phyloP scores from a whole-genome alignment of 2,329 filamentous ascomycete species.

The Aspergillus novoparasiticus region DNA sequence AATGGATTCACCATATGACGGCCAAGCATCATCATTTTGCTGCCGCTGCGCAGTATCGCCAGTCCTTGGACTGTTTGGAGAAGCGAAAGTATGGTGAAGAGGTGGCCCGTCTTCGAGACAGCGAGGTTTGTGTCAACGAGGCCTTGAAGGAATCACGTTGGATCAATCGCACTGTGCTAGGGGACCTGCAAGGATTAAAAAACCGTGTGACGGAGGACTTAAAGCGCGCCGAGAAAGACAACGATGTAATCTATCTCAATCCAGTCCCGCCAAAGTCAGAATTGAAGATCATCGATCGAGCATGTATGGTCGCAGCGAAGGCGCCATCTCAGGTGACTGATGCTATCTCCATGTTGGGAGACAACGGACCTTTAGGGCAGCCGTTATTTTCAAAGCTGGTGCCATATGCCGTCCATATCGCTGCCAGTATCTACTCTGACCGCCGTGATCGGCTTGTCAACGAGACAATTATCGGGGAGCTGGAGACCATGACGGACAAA shows the following conservation, averaged over 20 bases:
- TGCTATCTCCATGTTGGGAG: constrained; percentile 77
- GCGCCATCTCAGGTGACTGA: constrained; percentile 80
- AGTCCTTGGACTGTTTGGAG: constrained; percentile 87
- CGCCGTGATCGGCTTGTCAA: constrained; percentile 88
- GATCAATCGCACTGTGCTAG: constrained; percentile 77
- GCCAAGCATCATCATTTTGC: constrained; percentile 98
- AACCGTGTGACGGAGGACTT: constrained; percentile 81
- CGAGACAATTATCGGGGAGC: constrained; percentile 78
- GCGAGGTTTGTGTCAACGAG: constrained; percentile 78
- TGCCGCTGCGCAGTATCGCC: constrained; percentile 88
- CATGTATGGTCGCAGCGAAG: constrained; percentile 81
- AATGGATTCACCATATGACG: constrained; percentile 97
- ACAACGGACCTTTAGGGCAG: constrained; percentile 76
- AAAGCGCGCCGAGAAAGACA: constrained; percentile 92
- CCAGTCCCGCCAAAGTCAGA: constrained; percentile 86
- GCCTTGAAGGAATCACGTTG: constrained; percentile 82
- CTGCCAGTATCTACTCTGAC: constrained; percentile 93
- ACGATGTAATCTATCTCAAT: constrained; percentile 89
- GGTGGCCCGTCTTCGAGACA: constrained; percentile 81
- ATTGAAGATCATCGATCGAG: constrained; percentile 80
- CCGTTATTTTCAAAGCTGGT: constrained; percentile 89
- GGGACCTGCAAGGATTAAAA: constrained; percentile 82
- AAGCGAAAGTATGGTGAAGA: constrained; percentile 96
- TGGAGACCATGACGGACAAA: constrained; percentile 78
- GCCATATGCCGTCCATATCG: constrained; percentile 92